These are phyloP conservation scores for Cadophora sp. DNA, from an alignment of 2,329 filamentous ascomycete species.

Conservation along the genomic window DNA sequence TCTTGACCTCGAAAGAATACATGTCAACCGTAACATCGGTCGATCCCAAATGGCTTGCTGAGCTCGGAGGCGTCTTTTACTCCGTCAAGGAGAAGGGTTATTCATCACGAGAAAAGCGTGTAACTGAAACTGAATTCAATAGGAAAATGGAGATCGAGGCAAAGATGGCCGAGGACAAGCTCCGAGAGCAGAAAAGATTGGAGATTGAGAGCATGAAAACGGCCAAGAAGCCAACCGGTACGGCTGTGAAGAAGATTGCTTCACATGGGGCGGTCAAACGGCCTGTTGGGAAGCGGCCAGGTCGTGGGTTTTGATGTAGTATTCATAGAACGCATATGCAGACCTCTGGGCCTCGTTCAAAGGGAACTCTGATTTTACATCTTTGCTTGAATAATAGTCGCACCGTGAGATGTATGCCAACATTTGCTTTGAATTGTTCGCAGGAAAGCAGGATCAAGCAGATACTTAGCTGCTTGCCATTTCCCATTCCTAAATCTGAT, in stretches of 20 bases:
- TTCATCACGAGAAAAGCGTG: slow-evolving; percentile 81
- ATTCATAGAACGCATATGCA: background rate
- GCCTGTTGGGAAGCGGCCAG: slow-evolving; percentile 62
- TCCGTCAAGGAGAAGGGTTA: slow-evolving; percentile 98
- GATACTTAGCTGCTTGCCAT: too few relatives aligned
- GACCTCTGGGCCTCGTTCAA: background rate
- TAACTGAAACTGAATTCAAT: slow-evolving; percentile 93
- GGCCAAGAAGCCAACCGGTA: slow-evolving; percentile 50
- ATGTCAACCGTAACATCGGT: slow-evolving; percentile 97
- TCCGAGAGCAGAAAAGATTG: slow-evolving; percentile 64
- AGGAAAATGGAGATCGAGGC: slow-evolving; percentile 90
- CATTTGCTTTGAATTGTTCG: background rate
- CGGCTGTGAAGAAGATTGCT: slow-evolving; percentile 61
- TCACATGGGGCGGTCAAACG: slow-evolving; percentile 68
- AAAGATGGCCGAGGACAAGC: slow-evolving; percentile 88
- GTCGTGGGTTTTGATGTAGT: slow-evolving; percentile 50
- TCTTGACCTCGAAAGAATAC: slow-evolving; percentile 96
- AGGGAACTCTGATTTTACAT: background rate
- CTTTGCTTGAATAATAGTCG: too few relatives aligned
- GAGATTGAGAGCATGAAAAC: slow-evolving; percentile 56
- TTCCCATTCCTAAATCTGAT: too few relatives aligned
- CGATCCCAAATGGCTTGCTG: slow-evolving; percentile 96
- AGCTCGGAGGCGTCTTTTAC: slow-evolving; percentile 96
- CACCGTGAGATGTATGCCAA: too few relatives aligned
- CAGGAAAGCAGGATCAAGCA: too few relatives aligned